Conservation (phyloP, 1,139 yeast genomes). For the Hanseniaspora gamundiae region DNA sequence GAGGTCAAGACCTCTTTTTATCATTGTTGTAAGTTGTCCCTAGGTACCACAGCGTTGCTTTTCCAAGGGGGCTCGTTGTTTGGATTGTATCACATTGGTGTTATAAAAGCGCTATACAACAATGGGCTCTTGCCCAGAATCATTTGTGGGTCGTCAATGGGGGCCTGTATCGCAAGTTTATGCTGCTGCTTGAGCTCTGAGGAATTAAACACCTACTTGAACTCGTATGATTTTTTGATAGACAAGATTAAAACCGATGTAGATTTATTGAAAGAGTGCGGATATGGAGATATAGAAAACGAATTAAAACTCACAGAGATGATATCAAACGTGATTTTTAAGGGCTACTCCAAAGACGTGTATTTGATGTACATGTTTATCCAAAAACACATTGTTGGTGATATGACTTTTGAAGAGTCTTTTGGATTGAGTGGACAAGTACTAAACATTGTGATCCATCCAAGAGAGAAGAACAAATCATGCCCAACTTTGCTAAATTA, state of each 20-base stretch:
- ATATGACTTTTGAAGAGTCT: conserved; percentile 87
- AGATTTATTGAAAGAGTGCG: conserved; percentile 32
- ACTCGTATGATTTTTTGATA: conserved; percentile 3
- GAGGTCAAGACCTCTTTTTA: conserved; percentile 67
- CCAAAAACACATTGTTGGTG: conserved; percentile 55
- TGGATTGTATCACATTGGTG: conserved; percentile 89
- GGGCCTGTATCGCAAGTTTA: conserved; percentile 82
- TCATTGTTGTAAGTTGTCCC: conserved; percentile 80
- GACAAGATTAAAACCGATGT: conserved; percentile 22
- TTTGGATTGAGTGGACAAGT: conserved; percentile 74
- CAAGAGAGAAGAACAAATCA: conserved; percentile 43
- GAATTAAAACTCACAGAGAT: conserved; percentile 56
- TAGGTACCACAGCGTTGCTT: conserved; percentile 82
- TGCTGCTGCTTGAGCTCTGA: conserved; percentile 53
- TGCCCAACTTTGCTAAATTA: conserved; percentile 76
- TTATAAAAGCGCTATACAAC: conserved; percentile 64
- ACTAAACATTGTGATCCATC: conserved; percentile 79
- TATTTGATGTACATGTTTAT: conserved; percentile 70
- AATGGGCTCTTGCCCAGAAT: conserved; percentile 72
- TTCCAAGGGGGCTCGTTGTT: conserved; percentile 91
- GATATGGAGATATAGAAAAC: conserved; percentile 52
- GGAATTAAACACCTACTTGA: conserved; percentile 14
- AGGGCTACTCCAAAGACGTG: conserved; percentile 80
- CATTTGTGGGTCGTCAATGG: conserved; percentile 88
- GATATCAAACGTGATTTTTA: conserved; percentile 52